Evolutionary conservation across 2,329 filamentous ascomycete species (phyloP).

Genomic region (Hymenoscyphus fructigenus): DNA sequence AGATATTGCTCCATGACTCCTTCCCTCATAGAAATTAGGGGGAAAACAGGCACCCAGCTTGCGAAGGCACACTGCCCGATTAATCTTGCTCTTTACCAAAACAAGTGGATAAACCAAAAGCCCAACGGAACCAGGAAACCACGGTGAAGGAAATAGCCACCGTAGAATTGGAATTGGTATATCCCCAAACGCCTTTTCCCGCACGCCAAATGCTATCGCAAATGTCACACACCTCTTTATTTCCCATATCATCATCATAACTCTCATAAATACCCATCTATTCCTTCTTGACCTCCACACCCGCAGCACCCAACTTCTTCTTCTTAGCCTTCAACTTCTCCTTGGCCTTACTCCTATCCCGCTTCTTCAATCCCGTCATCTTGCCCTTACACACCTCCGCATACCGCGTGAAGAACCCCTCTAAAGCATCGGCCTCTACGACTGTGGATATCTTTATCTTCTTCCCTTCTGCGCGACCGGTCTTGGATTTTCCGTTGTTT

Average conservation of each 20-base stretch:
- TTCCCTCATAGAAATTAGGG: no score
- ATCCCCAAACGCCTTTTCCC: conserved; percentile 7
- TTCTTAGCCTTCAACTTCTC: conserved; percentile 70
- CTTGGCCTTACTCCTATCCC: conserved; percentile 84
- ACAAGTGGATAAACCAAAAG: no score
- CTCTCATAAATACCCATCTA: neutral
- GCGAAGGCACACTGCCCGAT: no score
- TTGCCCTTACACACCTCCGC: conserved; percentile 88
- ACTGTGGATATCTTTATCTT: conserved; percentile 80
- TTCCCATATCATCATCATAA: neutral
- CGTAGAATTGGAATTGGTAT: conserved; percentile 3
- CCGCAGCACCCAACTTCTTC: conserved; percentile 43
- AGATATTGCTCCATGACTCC: no score
- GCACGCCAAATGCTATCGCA: conserved; percentile 5
- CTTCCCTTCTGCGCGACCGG: conserved; percentile 39
- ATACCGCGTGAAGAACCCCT: conserved; percentile 79
- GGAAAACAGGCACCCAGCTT: no score
- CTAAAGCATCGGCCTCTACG: conserved; percentile 72
- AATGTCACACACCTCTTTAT: neutral
- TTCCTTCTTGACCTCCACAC: conserved; percentile 28
- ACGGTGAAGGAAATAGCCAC: neutral
- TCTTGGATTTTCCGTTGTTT: conserved; percentile 69
- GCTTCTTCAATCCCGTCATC: conserved; percentile 87
- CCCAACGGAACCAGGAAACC: neutral
- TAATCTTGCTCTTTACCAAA: no score